These are phyloP conservation scores for Mikania micrantha DNA, from an alignment of 129 eudicot species.

Conservation along the genomic window DNA sequence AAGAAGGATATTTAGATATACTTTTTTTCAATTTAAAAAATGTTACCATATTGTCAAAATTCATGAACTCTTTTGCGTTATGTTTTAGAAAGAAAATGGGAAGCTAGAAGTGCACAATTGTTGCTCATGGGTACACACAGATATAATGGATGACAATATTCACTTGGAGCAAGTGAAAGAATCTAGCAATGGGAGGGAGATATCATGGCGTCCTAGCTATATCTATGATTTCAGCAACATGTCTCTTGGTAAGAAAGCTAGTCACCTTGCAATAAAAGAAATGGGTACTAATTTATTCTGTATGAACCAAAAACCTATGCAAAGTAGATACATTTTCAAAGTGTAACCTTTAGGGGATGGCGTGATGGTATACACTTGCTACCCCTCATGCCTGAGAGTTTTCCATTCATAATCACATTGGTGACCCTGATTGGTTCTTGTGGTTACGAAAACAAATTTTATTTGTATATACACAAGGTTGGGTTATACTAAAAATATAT, in stretches of 20 bases:
- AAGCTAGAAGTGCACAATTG: slow-evolving; percentile 25
- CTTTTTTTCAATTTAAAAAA: background rate
- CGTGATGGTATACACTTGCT: background rate
- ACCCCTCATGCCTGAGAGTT: background rate
- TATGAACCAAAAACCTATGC: background rate
- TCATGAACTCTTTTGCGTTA: background rate
- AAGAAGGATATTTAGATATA: background rate
- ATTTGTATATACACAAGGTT: too few relatives aligned
- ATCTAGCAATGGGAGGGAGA: slow-evolving; percentile 13
- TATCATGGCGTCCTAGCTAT: slow-evolving; percentile 62
- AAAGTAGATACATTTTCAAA: background rate
- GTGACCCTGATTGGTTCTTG: background rate
- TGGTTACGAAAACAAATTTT: too few relatives aligned
- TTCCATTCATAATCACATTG: background rate
- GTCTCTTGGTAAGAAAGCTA: slow-evolving; percentile 55
- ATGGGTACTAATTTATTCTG: background rate
- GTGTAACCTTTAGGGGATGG: background rate
- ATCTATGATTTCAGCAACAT: slow-evolving; percentile 90
- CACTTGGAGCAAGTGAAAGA: slow-evolving; percentile 45
- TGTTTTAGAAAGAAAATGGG: slow-evolving; percentile 38
- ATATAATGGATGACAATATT: slow-evolving; percentile 92
- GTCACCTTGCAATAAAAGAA: background rate
- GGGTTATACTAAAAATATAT: too few relatives aligned
- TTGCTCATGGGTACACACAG: slow-evolving; percentile 90
- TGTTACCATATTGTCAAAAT: background rate